These are phyloP conservation scores for Scheffersomyces illinoinensis DNA, from an alignment of 1,139 yeast species.

Conservation along the genomic window DNA sequence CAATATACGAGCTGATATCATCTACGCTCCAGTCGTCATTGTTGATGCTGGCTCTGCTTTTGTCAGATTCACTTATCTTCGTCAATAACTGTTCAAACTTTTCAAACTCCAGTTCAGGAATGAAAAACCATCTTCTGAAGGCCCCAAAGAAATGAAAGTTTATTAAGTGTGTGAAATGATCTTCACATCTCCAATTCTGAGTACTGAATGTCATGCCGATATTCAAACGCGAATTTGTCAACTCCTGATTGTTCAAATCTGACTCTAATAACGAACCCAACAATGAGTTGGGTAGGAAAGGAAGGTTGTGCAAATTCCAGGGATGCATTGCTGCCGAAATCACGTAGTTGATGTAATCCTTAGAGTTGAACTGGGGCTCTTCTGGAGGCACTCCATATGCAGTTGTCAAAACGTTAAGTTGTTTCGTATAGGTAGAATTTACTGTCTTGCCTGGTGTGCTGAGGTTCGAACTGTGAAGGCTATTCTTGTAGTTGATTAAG, in stretches of 20 bases:
- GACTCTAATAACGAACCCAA: slow-evolving; percentile 35
- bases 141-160: slow-evolving; percentile 75
- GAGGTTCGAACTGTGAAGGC: slow-evolving; percentile 15
- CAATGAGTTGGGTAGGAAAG: slow-evolving; percentile 57
- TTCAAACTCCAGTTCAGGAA: slow-evolving; percentile 67
- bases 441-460: slow-evolving; percentile 11
- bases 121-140: slow-evolving; percentile 74
- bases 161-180: slow-evolving; percentile 66
- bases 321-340: slow-evolving; percentile 40
- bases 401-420: slow-evolving; percentile 3
- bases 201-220: slow-evolving; percentile 70
- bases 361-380: slow-evolving; percentile 22
- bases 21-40: slow-evolving; percentile 22
- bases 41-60: slow-evolving; percentile 23
- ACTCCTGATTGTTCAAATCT: slow-evolving; percentile 44
- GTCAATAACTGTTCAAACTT: slow-evolving; percentile 54
- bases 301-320: slow-evolving; percentile 74
- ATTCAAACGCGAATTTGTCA: slow-evolving; percentile 31
- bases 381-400: slow-evolving; percentile 9
- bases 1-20: slow-evolving; percentile 16
- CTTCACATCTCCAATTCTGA: slow-evolving; percentile 75
- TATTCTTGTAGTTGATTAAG: slow-evolving; percentile 22
- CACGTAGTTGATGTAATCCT: slow-evolving; percentile 20
- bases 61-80: slow-evolving; percentile 16
- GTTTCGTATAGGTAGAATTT: slow-evolving; percentile 9